Percentiles rank a stretch among this genome's conserved stretches.
Evolutionary conservation across 2,329 filamentous ascomycete species (phyloP).

Genomic region (Pseudocercospora macadamiae): DNA sequence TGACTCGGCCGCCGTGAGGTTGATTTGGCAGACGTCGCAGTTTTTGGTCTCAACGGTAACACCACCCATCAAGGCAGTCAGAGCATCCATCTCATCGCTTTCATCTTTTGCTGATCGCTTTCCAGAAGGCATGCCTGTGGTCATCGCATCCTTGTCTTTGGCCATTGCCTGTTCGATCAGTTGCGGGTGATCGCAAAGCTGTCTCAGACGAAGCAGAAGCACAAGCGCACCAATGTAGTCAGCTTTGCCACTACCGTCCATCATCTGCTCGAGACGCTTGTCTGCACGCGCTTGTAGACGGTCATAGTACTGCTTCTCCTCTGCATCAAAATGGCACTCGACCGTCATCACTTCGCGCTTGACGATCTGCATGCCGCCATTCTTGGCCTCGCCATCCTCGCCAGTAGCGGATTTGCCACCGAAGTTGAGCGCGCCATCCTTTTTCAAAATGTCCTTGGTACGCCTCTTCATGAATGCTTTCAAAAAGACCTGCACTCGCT

Average conservation of each 20-base stretch:
- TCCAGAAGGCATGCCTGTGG: slow-evolving; percentile 52
- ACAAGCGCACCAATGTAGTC: slow-evolving; percentile 95
- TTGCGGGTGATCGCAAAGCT: slow-evolving; percentile 93
- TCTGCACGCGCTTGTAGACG: slow-evolving; percentile 82
- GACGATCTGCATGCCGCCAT: slow-evolving; percentile 82
- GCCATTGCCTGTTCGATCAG: slow-evolving; percentile 83
- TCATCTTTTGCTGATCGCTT: slow-evolving; percentile 51
- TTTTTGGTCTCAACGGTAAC: slow-evolving; percentile 76
- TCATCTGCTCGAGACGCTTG: slow-evolving; percentile 84
- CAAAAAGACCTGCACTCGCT: slow-evolving; percentile 79
- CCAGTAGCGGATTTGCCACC: slow-evolving; percentile 62
- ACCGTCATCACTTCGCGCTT: slow-evolving; percentile 86
- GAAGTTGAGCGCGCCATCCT: slow-evolving; percentile 78
- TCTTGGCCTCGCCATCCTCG: slow-evolving; percentile 56
- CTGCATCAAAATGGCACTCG: slow-evolving; percentile 73
- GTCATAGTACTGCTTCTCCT: slow-evolving; percentile 84
- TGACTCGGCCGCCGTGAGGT: slow-evolving; percentile 62
- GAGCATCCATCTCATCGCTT: slow-evolving; percentile 72
- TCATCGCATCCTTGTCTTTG: slow-evolving; percentile 83
- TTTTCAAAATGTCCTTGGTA: slow-evolving; percentile 93
- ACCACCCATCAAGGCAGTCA: slow-evolving; percentile 84
- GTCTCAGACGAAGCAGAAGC: slow-evolving; percentile 82
- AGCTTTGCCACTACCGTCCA: slow-evolving; percentile 69
- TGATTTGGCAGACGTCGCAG: slow-evolving; percentile 80
- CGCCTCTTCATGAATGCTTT: slow-evolving; percentile 98